Percentiles rank a stretch among this genome's conserved stretches.
phyloP scores from a whole-genome alignment of 768 basidiomycete species.

The Podaxis sp. region DNA sequence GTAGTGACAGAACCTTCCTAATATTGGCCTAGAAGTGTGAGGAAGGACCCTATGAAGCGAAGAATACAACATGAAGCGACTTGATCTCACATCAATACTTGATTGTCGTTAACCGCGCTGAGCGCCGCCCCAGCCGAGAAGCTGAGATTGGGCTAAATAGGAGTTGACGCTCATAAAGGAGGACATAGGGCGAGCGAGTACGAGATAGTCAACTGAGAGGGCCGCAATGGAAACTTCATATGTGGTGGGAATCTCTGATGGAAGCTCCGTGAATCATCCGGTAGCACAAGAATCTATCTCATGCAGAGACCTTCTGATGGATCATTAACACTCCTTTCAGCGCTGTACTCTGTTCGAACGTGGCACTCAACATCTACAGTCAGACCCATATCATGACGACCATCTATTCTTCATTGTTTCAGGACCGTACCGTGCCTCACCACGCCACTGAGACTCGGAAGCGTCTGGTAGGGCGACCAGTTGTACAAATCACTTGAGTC shows the following conservation, averaged over 20 bases:
- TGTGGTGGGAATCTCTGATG: background rate
- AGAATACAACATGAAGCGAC: background rate
- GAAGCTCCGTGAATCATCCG: background rate
- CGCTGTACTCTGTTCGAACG: background rate
- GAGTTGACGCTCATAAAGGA: background rate
- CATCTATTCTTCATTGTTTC: constrained; percentile 22
- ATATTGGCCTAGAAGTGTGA: constrained; percentile 1
- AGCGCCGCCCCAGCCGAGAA: background rate
- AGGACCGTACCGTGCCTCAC: constrained; percentile 34
- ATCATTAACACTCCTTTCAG: background rate
- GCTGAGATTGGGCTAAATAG: background rate
- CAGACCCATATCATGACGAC: background rate
- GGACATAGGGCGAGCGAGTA: background rate
- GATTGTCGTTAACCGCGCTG: background rate
- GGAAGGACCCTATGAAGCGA: background rate
- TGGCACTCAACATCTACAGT: background rate
- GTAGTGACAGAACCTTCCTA: background rate
- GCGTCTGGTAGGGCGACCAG: constrained; percentile 30
- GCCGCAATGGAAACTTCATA: background rate
- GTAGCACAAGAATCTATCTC: background rate
- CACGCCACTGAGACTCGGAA: constrained; percentile 29
- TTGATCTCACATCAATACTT: background rate
- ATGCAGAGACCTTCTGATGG: background rate
- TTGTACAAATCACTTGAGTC: constrained; percentile 33
- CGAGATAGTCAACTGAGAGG: background rate